A percentile compares a stretch with the other conserved stretches of the same genome.
phyloP scores from a whole-genome alignment of 2,329 filamentous ascomycete genomes.

The Ramularia endophylla region DNA sequence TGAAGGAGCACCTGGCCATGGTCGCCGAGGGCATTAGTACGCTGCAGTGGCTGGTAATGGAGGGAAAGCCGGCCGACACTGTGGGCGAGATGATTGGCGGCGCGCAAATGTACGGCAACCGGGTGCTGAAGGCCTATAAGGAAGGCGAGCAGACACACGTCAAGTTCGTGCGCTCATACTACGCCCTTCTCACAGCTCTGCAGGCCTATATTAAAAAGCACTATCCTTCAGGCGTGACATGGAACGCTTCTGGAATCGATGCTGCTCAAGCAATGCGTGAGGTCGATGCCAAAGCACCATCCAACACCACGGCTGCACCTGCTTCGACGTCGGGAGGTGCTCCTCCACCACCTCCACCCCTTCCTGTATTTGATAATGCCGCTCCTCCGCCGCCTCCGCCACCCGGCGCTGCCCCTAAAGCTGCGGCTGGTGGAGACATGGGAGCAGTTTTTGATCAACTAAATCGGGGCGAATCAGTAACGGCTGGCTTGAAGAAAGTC shows the following conservation, averaged over 20 bases:
- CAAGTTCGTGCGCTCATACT: slow-evolving; percentile 90
- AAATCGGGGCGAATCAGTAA: slow-evolving; percentile 85
- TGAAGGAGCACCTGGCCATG: slow-evolving; percentile 77
- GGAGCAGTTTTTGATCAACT: slow-evolving; percentile 86
- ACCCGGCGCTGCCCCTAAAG: slow-evolving; percentile 44
- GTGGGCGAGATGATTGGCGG: slow-evolving; percentile 77
- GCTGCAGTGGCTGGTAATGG: slow-evolving; percentile 83
- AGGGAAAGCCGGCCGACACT: slow-evolving; percentile 75
- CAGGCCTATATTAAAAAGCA: slow-evolving; percentile 78
- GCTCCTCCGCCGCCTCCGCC: slow-evolving; percentile 60
- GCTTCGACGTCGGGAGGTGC: slow-evolving; percentile 49
- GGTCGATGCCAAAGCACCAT: slow-evolving; percentile 37
- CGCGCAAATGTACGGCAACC: slow-evolving; percentile 91
- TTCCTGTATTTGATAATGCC: slow-evolving; percentile 31
- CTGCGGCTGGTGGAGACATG: slow-evolving; percentile 54
- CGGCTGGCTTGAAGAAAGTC: slow-evolving; percentile 83
- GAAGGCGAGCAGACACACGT: slow-evolving; percentile 75
- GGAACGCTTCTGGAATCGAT: slow-evolving; percentile 75
- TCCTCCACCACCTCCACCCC: slow-evolving; percentile 61
- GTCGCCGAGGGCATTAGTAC: slow-evolving; percentile 87
- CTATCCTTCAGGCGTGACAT: slow-evolving; percentile 71
- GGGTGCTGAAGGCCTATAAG: slow-evolving; percentile 85
- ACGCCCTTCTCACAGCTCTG: slow-evolving; percentile 80
- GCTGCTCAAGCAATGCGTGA: slow-evolving; percentile 63
- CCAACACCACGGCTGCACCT: slow-evolving; percentile 42